phyloP scores from a whole-genome alignment of 139 green algal genomes.

The Micractinium sp. region DNA sequence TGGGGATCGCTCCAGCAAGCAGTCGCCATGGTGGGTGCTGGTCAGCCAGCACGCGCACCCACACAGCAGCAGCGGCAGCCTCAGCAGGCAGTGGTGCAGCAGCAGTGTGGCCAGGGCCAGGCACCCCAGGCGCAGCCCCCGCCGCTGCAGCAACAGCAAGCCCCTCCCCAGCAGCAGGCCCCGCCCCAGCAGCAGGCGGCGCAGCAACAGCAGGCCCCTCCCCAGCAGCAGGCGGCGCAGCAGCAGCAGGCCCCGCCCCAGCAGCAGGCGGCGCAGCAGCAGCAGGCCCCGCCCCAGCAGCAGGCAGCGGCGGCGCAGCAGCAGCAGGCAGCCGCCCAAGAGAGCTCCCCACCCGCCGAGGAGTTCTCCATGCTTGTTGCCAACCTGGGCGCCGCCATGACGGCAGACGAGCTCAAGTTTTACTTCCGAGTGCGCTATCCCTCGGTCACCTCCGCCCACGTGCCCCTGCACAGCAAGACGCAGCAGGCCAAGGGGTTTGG shows the following conservation, averaged over 20 bases:
- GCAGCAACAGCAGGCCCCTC: neutral
- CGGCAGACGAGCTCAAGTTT: neutral
- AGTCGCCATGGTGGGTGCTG: neutral
- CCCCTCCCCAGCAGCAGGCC: neutral
- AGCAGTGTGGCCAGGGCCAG: neutral
- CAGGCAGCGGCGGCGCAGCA: neutral
- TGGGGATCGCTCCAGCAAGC: neutral
- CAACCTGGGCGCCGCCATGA: neutral
- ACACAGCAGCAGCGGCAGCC: neutral
- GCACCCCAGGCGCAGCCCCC: too few relatives aligned
- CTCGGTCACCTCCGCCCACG: neutral
- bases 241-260: neutral
- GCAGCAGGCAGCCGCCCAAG: neutral
- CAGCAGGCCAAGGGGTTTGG: neutral
- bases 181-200: neutral
- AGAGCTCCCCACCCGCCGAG: neutral
- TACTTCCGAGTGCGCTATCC: conserved; percentile 19
- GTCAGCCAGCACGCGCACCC: neutral
- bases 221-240: neutral
- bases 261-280: neutral
- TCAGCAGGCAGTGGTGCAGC: neutral
- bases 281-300: neutral
- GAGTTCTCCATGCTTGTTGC: neutral
- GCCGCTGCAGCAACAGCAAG: neutral
- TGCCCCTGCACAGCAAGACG: neutral